Percentiles rank a stretch among this genome's conserved stretches.
phyloP scores from a whole-genome alignment of 441 rosid genomes.

The Erodium chrysanthum region DNA sequence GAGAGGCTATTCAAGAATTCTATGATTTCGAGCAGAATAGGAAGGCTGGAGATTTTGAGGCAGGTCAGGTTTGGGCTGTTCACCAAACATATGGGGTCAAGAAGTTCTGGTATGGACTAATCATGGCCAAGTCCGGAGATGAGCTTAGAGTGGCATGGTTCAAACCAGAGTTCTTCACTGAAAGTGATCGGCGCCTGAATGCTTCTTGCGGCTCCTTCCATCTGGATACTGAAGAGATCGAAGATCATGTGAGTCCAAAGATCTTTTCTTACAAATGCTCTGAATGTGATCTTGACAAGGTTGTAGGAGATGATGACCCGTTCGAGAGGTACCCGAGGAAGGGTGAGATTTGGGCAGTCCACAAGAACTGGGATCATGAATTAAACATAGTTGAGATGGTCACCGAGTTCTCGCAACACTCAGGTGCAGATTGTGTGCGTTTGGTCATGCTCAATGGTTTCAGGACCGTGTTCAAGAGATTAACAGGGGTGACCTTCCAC shows the following conservation, averaged over 20 bases:
- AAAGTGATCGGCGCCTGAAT: background rate
- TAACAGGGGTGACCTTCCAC: background rate
- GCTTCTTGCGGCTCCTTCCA: conserved; percentile 13
- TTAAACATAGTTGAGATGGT: conserved; percentile 15
- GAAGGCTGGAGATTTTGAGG: background rate
- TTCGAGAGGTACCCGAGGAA: conserved; percentile 3
- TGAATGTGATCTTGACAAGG: background rate
- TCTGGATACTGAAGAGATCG: background rate
- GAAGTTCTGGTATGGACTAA: background rate
- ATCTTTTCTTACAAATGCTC: conserved; percentile 11
- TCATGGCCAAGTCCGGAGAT: background rate
- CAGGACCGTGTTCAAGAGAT: conserved; percentile 16
- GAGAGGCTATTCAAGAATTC: conserved; percentile 6
- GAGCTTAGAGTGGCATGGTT: conserved; percentile 12
- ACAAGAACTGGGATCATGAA: conserved; percentile 8
- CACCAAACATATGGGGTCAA: background rate
- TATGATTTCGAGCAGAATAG: conserved; percentile 5
- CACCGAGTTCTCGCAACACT: conserved; percentile 13
- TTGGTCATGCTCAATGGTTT: conserved; percentile 13
- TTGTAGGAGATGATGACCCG: background rate
- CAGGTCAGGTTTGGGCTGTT: conserved; percentile 10
- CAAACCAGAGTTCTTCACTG: conserved; percentile 8
- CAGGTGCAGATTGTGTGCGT: background rate
- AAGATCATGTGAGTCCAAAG: conserved; percentile 4
- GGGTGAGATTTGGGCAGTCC: conserved; percentile 16